phyloP scores from a whole-genome alignment of 306 rosid genomes.

The Alnus rubra region DNA sequence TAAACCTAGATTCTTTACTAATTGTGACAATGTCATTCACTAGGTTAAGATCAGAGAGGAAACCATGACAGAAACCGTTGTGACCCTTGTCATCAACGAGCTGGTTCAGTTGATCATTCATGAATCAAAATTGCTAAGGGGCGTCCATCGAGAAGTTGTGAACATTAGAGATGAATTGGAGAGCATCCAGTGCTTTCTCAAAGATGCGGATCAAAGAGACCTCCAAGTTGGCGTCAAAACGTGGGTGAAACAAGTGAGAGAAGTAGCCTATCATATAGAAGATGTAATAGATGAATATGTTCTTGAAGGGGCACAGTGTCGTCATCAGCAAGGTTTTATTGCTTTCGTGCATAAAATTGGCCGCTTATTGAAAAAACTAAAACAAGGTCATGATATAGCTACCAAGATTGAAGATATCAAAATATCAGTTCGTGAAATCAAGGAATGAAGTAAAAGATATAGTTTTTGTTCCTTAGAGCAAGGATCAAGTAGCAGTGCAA shows the following conservation, averaged over 20 bases:
- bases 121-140: constrained; percentile 6
- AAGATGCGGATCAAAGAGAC: background rate
- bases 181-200: constrained; percentile 7
- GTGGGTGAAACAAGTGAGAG: constrained; percentile 10
- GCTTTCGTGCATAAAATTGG: no score
- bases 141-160: background rate
- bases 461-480: no score
- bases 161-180: constrained; percentile 5
- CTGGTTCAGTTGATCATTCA: constrained; percentile 5
- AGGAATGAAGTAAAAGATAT: no score
- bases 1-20: no score
- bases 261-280: constrained; percentile 8
- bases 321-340: no score
- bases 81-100: constrained; percentile 3
- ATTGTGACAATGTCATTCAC: background rate
- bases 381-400: no score
- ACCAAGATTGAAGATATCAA: no score
- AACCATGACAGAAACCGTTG: constrained; percentile 11
- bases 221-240: background rate
- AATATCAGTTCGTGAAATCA: no score
- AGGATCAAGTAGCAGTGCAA: no score
- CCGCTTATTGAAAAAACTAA: no score
- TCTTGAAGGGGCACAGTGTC: background rate
- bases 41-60: background rate
- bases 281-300: constrained; percentile 7